These are phyloP conservation scores for Phaeosphaeria sp. DNA, from an alignment of 2,329 filamentous ascomycete species.

Conservation along the genomic window DNA sequence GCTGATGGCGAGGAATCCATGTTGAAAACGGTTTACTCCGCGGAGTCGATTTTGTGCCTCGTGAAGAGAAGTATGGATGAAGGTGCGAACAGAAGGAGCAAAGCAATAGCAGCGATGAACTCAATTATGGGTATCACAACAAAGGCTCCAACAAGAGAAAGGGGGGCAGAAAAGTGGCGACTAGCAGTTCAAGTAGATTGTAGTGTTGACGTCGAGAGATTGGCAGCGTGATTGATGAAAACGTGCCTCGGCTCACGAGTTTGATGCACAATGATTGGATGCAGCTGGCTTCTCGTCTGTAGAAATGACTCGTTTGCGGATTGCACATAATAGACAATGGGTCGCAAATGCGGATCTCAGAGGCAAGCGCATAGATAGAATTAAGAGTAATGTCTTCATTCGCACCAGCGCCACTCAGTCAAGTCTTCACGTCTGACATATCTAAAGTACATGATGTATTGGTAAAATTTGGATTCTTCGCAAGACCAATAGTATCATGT, in stretches of 20 bases:
- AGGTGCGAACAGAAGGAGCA: not conserved
- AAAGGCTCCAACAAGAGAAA: not conserved
- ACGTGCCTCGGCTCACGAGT: slow-evolving; percentile 14
- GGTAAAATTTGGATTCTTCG: not conserved
- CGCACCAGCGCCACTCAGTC: not conserved
- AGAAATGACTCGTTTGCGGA: not conserved
- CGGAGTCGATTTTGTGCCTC: not conserved
- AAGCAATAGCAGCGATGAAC: not conserved
- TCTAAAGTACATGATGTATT: not conserved
- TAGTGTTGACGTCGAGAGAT: slow-evolving; percentile 23
- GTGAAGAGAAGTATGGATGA: not conserved
- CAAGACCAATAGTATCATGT: not conserved
- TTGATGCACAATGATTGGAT: slow-evolving; percentile 9
- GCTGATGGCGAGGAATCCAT: slow-evolving; percentile 47
- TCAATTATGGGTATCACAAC: not conserved
- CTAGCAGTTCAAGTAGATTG: not conserved
- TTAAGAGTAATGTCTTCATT: too few relatives aligned
- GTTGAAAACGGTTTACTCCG: slow-evolving; percentile 4
- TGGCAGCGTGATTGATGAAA: slow-evolving; percentile 1
- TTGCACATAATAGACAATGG: not conserved
- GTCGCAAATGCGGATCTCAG: too few relatives aligned
- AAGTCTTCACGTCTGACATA: not conserved
- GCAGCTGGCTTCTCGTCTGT: not conserved
- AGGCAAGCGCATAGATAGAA: too few relatives aligned
- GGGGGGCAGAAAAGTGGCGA: slow-evolving; percentile 4